Percentiles rank a stretch among this genome's conserved stretches.
These are phyloP conservation scores for Echinosophora koreensis DNA, from an alignment of 306 rosid species.

Conservation along the genomic window DNA sequence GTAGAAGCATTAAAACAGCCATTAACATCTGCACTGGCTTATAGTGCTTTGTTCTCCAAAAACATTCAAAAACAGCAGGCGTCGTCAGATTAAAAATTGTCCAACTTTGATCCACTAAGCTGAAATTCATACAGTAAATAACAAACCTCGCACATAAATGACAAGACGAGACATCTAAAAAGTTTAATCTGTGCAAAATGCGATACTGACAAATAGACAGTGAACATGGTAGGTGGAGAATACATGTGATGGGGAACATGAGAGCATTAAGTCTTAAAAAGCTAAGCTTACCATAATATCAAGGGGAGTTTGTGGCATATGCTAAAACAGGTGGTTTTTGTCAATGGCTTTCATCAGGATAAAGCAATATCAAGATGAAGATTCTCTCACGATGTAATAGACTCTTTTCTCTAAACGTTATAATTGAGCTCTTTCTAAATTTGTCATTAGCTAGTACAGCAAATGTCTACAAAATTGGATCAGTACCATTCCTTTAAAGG, in stretches of 20 bases:
- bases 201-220: neutral
- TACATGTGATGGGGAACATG: neutral
- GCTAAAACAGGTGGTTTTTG: slow-evolving; percentile 8
- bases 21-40: neutral
- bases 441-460: slow-evolving; percentile 42
- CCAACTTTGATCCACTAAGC: neutral
- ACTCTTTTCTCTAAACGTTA: neutral
- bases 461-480: slow-evolving; percentile 62
- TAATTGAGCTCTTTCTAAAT: slow-evolving; percentile 11
- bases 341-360: slow-evolving; percentile 2
- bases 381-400: neutral
- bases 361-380: slow-evolving; percentile 28
- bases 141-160: neutral
- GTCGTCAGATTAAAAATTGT: neutral
- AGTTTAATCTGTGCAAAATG: neutral
- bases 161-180: too few species aligned
- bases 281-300: neutral
- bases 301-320: neutral
- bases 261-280: neutral
- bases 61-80: too few species aligned
- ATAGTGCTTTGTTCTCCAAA: neutral
- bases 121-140: neutral
- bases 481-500: slow-evolving; percentile 41
- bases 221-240: neutral
- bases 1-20: too few species aligned